Base-by-base conservation (phyloP, 2,329 filamentous ascomycete species). In the Colletotrichum higginsianum region DNA sequence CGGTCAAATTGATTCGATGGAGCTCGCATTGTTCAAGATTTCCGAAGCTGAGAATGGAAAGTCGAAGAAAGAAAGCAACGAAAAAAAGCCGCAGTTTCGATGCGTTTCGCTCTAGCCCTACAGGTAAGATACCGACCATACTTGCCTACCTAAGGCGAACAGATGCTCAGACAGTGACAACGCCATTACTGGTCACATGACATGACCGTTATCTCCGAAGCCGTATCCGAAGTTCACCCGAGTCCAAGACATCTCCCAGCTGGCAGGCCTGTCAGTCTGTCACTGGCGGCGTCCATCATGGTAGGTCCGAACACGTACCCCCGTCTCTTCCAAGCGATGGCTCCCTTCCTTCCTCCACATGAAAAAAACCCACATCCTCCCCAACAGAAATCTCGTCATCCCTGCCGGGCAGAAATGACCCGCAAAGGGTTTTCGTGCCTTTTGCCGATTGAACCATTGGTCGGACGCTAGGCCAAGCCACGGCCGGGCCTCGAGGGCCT, bases 321-420 rank as follows among this genome's bases (percentile, higher is more conserved):
- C 26, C 26, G 26, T 26, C 26, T 26, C 26, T 26, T 26, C 26
- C 26, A 26, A 26, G 26, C 26, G 26, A 26, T 26, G 35, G 62
- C 23, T 52, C 60, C 12, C 30, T 35, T 26, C 18, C 15, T 16
- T 60, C 42, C 42, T 47, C 46, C 42, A 35, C 18, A 40, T 18
- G 26, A 44, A 60, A 44, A 50, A 26, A 50, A 62, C 26, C 67
- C 67, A 67, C 67, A 61, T 71, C 23, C 56, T 71, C 64, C 66
- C 57, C 67, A 71, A 71, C 67, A 71, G 63, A 71, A 71, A 52
- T 67, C 63, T 67, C 63, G 67, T 40, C 42, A 71, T 62, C 63
- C 67, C 67, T 71, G 67, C 57, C 63, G 56, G 57, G 47, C 63
- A 52, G 49, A 67, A 67, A 56, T 67, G 67, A 67, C 63, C 67